These are phyloP conservation scores for Fusarium burgessii DNA, from an alignment of 2,329 filamentous ascomycete species.

Conservation along the genomic window DNA sequence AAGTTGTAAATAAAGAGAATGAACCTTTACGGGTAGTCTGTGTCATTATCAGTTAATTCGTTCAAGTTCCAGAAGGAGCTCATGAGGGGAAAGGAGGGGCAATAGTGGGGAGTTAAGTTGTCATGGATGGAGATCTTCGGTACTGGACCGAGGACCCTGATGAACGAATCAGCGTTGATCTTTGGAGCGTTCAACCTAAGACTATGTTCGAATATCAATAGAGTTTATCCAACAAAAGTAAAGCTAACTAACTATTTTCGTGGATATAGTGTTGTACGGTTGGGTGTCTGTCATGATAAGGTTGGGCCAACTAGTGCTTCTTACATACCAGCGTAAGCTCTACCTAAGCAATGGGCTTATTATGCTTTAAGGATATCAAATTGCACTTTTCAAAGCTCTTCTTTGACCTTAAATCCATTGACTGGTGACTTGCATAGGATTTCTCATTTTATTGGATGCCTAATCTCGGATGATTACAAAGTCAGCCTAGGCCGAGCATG, in stretches of 20 bases:
- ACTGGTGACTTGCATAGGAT: fast-evolving
- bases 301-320: background rate
- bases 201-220: background rate
- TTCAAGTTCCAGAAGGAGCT: slow-evolving; percentile 2
- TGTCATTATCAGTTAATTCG: background rate
- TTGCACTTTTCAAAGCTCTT: background rate
- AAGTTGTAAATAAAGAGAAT: background rate
- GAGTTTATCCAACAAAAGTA: background rate
- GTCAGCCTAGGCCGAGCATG: background rate
- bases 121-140: background rate
- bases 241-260: too few relatives aligned
- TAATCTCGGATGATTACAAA: background rate
- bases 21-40: background rate
- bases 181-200: background rate
- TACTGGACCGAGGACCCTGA: background rate
- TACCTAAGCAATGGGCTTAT: background rate
- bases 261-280: too few relatives aligned
- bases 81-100: slow-evolving; percentile 21
- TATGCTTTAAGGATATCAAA: background rate
- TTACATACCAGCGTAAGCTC: background rate
- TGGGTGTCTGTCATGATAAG: background rate
- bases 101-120: slow-evolving; percentile 30
- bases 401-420: fast-evolving
- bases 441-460: background rate
- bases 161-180: slow-evolving; percentile 1